A percentile compares a stretch with the other conserved stretches of the same genome.
Conservation (phyloP, 306 rosid species). For the Calophaca sinica region DNA sequence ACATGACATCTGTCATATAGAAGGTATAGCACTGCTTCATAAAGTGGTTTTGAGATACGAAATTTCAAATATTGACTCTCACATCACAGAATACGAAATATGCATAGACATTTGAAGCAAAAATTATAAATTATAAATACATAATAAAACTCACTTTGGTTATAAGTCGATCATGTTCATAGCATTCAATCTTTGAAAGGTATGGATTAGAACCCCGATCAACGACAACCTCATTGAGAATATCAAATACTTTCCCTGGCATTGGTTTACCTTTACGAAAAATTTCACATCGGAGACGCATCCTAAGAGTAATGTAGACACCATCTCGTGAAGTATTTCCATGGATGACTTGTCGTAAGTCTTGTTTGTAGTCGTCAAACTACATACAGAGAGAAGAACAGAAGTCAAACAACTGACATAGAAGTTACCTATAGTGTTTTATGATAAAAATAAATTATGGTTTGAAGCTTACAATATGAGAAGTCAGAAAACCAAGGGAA, state of each 20-base stretch:
- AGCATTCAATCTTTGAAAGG: conserved; percentile 97
- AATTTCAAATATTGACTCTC: conserved; percentile 24
- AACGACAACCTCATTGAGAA: conserved; percentile 89
- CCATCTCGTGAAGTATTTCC: conserved; percentile 93
- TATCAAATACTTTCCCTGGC: conserved; percentile 91
- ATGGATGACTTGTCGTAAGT: conserved; percentile 84
- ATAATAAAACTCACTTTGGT: conserved; percentile 74
- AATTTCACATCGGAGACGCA: conserved; percentile 96
- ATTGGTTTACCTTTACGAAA: conserved; percentile 80
- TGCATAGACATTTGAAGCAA: conserved; percentile 4
- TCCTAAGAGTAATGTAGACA: conserved; percentile 95
- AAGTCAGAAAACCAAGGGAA: conserved; percentile 98
- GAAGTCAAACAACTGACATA: conserved; percentile 41
- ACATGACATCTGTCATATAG: conserved; percentile 20
- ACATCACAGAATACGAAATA: conserved; percentile 20
- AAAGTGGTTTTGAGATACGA: conserved; percentile 32
- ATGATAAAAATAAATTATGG: conserved; percentile 28
- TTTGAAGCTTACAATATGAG: conserved; percentile 72
- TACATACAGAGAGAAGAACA: conserved; percentile 52
- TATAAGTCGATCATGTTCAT: conserved; percentile 90
- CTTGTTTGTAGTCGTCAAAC: conserved; percentile 80
- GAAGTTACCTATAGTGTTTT: conserved; percentile 14
- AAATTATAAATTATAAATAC: conserved; percentile 29
- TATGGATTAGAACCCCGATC: conserved; percentile 99
- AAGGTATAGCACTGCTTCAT: conserved; percentile 37